Evolutionary conservation across 2,329 filamentous ascomycete species (phyloP).

Genomic region (Colletotrichum liaoningense): DNA sequence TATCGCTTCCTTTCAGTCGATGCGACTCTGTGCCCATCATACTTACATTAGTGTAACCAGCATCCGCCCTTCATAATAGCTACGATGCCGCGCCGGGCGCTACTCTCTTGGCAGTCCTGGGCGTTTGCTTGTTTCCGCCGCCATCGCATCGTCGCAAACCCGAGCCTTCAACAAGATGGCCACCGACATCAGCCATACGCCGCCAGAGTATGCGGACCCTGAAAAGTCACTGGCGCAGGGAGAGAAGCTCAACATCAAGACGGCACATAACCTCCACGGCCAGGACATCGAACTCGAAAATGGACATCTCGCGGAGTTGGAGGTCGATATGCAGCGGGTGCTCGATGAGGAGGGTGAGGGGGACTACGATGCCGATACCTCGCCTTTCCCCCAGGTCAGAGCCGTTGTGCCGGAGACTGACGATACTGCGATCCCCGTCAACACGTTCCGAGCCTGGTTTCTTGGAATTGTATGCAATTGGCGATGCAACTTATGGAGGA

Average conservation of each 20-base stretch:
- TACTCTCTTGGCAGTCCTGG: slow-evolving; percentile 28
- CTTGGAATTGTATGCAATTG: slow-evolving; percentile 55
- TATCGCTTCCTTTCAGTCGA: not conserved
- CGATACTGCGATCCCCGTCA: slow-evolving; percentile 43
- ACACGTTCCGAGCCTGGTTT: slow-evolving; percentile 56
- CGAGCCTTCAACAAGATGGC: slow-evolving; percentile 1
- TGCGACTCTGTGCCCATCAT: not conserved
- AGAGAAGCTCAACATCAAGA: slow-evolving; percentile 4
- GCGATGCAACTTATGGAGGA: not conserved
- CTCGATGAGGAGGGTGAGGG: slow-evolving; percentile 15
- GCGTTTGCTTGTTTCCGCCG: not conserved
- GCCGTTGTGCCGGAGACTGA: slow-evolving; percentile 54
- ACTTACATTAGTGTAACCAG: not conserved
- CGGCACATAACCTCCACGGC: slow-evolving; percentile 18
- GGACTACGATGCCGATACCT: slow-evolving; percentile 39
- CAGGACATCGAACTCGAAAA: slow-evolving; percentile 28
- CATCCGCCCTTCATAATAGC: slow-evolving; percentile 1
- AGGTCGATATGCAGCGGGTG: slow-evolving; percentile 28
- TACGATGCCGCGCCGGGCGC: slow-evolving; percentile 32
- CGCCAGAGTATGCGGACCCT: slow-evolving; percentile 1
- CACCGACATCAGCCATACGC: slow-evolving; percentile 23
- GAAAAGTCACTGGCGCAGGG: slow-evolving; percentile 13
- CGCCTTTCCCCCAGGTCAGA: slow-evolving; percentile 49
- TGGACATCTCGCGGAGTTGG: slow-evolving; percentile 29
- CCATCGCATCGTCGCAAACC: not conserved